Percentiles rank a stretch among this genome's conserved stretches.
Evolutionary conservation across 805 yeast genomes (phyloP).

Genomic region (Saccharomycopsis sp.): DNA sequence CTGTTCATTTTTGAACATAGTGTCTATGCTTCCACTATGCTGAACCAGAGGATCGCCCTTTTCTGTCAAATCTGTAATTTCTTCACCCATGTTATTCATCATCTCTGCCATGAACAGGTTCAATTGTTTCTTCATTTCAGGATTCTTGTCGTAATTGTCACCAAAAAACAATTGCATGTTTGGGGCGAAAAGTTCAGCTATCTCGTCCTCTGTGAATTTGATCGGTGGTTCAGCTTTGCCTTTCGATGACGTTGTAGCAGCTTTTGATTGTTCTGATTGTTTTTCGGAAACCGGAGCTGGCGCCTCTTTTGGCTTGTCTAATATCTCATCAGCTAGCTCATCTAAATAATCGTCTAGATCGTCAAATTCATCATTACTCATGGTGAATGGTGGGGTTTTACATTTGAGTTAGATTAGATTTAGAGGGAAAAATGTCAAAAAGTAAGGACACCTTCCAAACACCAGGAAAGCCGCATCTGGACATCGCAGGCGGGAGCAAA

Average conservation of each 20-base stretch:
- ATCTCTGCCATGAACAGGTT: too few species aligned
- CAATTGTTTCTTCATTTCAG: conserved; percentile 11
- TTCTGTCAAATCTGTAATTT: conserved; percentile 23
- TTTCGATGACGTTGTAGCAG: not conserved
- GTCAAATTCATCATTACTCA: conserved; percentile 45
- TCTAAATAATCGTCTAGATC: conserved; percentile 81
- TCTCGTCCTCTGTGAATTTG: conserved; percentile 32
- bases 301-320: conserved; percentile 36
- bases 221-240: conserved; percentile 6
- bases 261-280: conserved; percentile 3
- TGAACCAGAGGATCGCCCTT: conserved; percentile 25
- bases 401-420: too few species aligned
- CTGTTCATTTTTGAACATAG: conserved; percentile 25
- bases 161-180: conserved; percentile 23
- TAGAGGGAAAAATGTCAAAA: too few species aligned
- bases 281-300: conserved; percentile 1
- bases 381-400: too few species aligned
- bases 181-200: too few species aligned
- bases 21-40: conserved; percentile 23
- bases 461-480: too few species aligned
- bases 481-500: too few species aligned
- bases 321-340: conserved; percentile 69
- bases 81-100: too few species aligned
- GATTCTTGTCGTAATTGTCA: conserved; percentile 12
- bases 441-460: too few species aligned